Conservation (phyloP, 176 grass and related monocot genomes). For the Thalia dealbata region DNA sequence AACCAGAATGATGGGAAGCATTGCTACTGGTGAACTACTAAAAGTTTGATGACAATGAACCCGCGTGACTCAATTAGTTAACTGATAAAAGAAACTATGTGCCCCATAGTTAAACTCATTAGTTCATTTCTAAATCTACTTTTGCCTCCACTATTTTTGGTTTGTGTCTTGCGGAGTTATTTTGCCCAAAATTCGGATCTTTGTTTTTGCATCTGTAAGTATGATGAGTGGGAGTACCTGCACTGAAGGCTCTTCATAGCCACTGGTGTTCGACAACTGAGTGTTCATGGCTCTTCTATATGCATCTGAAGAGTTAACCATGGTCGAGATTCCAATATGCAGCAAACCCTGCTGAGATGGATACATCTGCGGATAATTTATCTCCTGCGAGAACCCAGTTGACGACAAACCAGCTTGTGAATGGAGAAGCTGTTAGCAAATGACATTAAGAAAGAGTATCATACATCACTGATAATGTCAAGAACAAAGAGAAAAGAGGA, state of each 20-base stretch:
- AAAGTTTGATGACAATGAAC: too few species aligned
- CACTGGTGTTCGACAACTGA: constrained; percentile 5
- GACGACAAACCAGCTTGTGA: constrained; percentile 3
- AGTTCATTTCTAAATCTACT: too few species aligned
- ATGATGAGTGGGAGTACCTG: constrained; percentile 17
- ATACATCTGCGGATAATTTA: constrained; percentile 12
- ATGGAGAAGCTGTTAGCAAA: not conserved
- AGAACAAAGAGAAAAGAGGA: not conserved
- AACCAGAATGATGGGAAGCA: too few species aligned
- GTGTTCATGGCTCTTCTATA: constrained; percentile 3
- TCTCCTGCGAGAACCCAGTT: constrained; percentile 10
- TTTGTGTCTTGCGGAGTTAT: too few species aligned
- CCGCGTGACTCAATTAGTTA: too few species aligned
- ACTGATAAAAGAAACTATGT: too few species aligned
- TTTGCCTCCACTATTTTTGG: too few species aligned
- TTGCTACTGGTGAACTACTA: too few species aligned
- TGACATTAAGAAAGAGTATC: not conserved
- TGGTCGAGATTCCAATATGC: not conserved
- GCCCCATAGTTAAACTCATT: too few species aligned
- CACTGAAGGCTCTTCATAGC: constrained; percentile 5
- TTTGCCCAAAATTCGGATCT: too few species aligned
- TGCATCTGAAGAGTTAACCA: constrained; percentile 9
- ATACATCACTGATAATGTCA: not conserved
- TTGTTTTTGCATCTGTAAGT: too few species aligned
- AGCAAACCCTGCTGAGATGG: constrained; percentile 5